Percentiles rank a stretch among this genome's conserved stretches.
Evolutionary conservation across 148 eudicot species (phyloP).

Genomic region (Hydrangea macrophylla): DNA sequence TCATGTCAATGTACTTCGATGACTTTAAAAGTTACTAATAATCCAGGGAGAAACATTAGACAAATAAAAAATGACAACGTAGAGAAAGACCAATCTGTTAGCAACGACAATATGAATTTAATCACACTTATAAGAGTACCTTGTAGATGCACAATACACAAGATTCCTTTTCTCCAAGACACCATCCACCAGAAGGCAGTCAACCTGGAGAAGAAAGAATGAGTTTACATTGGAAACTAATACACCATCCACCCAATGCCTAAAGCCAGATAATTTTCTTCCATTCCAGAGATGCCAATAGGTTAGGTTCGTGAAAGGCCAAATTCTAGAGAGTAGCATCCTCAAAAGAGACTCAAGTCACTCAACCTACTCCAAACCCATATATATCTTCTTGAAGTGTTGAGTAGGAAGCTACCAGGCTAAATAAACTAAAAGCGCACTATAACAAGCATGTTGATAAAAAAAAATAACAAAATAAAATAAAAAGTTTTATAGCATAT

Average conservation of each 20-base stretch:
- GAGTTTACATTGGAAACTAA: neutral
- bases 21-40: neutral
- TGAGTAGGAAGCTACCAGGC: neutral
- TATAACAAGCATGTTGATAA: neutral
- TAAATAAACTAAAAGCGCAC: neutral
- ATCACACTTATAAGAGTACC: slow-evolving; percentile 37
- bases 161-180: slow-evolving; percentile 90
- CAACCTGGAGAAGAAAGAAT: slow-evolving; percentile 58
- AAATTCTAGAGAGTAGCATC: slow-evolving; percentile 9
- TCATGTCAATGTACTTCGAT: neutral
- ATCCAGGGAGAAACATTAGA: neutral
- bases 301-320: neutral
- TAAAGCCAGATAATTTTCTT: neutral
- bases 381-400: neutral
- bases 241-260: neutral
- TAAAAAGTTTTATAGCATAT: no score
- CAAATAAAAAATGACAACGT: slow-evolving; percentile 1
- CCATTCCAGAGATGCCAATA: neutral
- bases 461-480: no score
- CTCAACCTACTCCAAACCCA: neutral
- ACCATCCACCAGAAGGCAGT: slow-evolving; percentile 95
- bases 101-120: neutral
- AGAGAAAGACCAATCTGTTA: neutral
- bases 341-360: neutral
- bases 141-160: slow-evolving; percentile 98